Evolutionary conservation across 306 rosid species (phyloP), one percentile per base, ranked within the genome.

Genomic region (Pterocarpus macrocarpus): DNA sequence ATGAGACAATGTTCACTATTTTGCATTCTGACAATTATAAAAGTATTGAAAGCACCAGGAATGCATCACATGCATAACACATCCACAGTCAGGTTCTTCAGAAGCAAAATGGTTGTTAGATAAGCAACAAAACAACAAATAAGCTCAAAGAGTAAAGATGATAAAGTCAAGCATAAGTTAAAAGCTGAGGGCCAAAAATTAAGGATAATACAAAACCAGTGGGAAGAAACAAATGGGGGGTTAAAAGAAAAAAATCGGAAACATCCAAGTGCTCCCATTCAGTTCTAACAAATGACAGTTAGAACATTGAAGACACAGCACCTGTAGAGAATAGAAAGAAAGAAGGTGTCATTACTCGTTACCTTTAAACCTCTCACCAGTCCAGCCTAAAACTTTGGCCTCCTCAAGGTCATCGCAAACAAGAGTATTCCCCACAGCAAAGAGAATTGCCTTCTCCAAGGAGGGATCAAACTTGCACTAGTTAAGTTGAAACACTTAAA

Each of bases 361-460:
- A 96, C 99, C 99, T 92, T 92, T 96, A 83, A 88, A 87, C 88
- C 99, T 88, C 86, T 96, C 99, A 57, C 98, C 99, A 61, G 87
- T 90, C 99, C 99, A 96, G 89, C 98, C 89, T 70, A 96, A 91
- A 76, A 55, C 84, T 92, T 96, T 96, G 78, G 99, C 99, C 85
- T 96, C 97, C 73, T 91, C 92, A 71, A 96, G 98, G 28, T 90
- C 90, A 11, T 96, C 99, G 86, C 99, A 96, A 76, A 96, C 99
- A 79, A 96, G 98, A 59, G 98, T 94, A 90, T 92, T 96, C 67
- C 97, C 99, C 70, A 96, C 99, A 78, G 99, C 94, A 82, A 86
- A 96, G 69, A 96, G 85, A 94, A 96, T 83, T 82, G 99, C 98
- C 86, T 91, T 96, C 94, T 96, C 99, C 92, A 93, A 85, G 75